phyloP scores from a whole-genome alignment of 2,329 filamentous ascomycete species.

The Colletotrichum godetiae region DNA sequence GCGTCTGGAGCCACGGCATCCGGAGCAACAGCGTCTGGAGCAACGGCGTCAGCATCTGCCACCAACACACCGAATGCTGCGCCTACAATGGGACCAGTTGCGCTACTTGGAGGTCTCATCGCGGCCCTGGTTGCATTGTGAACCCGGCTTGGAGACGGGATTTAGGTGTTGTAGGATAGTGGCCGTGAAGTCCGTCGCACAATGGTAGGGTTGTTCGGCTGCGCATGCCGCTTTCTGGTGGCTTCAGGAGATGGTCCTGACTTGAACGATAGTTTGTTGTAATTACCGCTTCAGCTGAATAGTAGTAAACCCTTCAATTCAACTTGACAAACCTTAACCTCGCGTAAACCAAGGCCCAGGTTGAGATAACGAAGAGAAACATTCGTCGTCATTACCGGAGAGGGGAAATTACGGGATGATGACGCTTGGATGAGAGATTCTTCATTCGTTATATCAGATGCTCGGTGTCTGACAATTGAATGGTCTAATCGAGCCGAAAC shows the following conservation, averaged over 20 bases:
- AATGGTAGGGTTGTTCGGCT: neutral
- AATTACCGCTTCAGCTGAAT: neutral
- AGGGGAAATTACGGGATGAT: too few species aligned
- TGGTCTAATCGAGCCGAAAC: neutral
- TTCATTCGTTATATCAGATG: neutral
- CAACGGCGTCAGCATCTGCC: constrained; percentile 15
- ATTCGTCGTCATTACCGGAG: neutral
- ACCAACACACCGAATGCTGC: constrained; percentile 24
- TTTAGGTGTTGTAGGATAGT: neutral
- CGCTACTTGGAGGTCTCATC: constrained; percentile 30
- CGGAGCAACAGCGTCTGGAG: constrained; percentile 1
- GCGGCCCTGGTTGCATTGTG: constrained; percentile 29
- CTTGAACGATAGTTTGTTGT: neutral
- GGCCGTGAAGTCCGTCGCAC: neutral
- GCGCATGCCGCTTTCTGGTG: neutral
- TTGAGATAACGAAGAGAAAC: neutral
- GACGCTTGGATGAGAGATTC: neutral
- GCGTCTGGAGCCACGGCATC: constrained; percentile 4
- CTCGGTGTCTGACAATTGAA: neutral
- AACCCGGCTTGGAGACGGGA: too few species aligned
- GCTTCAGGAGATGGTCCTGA: neutral
- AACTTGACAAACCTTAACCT: neutral
- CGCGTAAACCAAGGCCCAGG: neutral
- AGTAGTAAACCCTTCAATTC: neutral
- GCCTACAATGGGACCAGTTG: constrained; percentile 24